A percentile compares a stretch with the other conserved stretches of the same genome.
Evolutionary conservation across 2,329 filamentous ascomycete species (phyloP).

Genomic region (Truncatella angustata): DNA sequence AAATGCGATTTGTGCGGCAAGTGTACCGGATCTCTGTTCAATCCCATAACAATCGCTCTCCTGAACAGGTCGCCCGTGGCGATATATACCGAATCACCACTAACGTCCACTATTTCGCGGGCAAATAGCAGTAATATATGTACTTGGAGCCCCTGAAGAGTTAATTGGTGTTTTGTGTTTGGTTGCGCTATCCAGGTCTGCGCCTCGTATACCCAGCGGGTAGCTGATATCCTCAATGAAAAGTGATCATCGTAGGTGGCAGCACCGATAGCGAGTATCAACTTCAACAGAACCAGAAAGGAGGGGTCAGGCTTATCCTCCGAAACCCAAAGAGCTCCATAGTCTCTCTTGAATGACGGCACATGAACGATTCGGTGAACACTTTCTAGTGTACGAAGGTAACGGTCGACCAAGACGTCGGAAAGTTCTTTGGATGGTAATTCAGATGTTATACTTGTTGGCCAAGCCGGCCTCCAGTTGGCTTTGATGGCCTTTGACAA

Average conservation of each 20-base stretch:
- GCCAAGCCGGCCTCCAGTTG: slow-evolving; percentile 13
- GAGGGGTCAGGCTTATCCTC: slow-evolving; percentile 20
- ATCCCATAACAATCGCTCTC: slow-evolving; percentile 55
- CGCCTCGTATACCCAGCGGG: slow-evolving; percentile 52
- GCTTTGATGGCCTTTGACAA: slow-evolving; percentile 14
- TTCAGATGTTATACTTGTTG: slow-evolving; percentile 13
- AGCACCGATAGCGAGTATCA: slow-evolving; percentile 51
- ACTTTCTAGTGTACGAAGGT: slow-evolving; percentile 21
- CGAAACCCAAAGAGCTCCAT: slow-evolving; percentile 17
- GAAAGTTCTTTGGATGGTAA: slow-evolving; percentile 17
- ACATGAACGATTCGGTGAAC: slow-evolving; percentile 24
- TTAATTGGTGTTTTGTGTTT: slow-evolving; percentile 47
- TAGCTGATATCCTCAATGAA: slow-evolving; percentile 39
- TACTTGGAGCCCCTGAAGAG: slow-evolving; percentile 47
- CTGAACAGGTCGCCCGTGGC: slow-evolving; percentile 49
- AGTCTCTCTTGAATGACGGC: slow-evolving; percentile 20
- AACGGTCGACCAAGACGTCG: slow-evolving; percentile 18
- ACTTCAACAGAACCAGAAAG: slow-evolving; percentile 53
- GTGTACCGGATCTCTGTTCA: slow-evolving; percentile 54
- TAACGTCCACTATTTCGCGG: slow-evolving; percentile 44
- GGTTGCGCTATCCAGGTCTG: slow-evolving; percentile 49
- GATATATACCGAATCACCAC: slow-evolving; percentile 47
- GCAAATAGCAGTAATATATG: slow-evolving; percentile 51
- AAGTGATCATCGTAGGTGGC: slow-evolving; percentile 45
- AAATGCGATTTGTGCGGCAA: slow-evolving; percentile 46